Conservation (phyloP, 768 basidiomycete genomes). For the Suillus lakei region DNA sequence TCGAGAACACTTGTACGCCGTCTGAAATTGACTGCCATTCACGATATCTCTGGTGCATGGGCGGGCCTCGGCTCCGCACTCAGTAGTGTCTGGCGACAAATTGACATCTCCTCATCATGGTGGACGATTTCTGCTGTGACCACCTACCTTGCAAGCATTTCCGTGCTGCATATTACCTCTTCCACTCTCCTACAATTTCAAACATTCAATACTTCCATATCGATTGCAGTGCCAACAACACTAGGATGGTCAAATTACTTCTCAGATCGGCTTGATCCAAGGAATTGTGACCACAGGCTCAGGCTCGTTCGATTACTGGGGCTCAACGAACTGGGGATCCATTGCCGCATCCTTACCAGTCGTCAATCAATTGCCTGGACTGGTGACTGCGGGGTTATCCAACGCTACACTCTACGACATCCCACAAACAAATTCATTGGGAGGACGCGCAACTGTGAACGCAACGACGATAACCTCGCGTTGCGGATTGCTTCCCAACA, state of each 20-base stretch:
- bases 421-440: not conserved
- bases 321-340: not conserved
- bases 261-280: not conserved
- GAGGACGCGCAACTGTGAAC: conserved; percentile 8
- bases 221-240: not conserved
- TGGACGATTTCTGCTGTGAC: conserved; percentile 4
- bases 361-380: not conserved
- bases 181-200: conserved; percentile 11
- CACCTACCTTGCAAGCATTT: conserved; percentile 9
- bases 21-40: conserved; percentile 9
- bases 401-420: conserved; percentile 12
- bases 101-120: not conserved
- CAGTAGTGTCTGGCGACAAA: conserved; percentile 6
- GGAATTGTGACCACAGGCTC: no score
- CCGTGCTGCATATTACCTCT: conserved; percentile 14
- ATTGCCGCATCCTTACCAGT: not conserved
- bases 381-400: not conserved
- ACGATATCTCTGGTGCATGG: conserved; percentile 13
- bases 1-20: not conserved
- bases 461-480: not conserved
- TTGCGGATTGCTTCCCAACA: conserved; percentile 6
- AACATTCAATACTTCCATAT: conserved; percentile 1
- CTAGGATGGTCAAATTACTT: not conserved
- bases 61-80: conserved; percentile 10
- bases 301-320: no score